Percentiles rank a stretch among this genome's conserved stretches.
These are phyloP conservation scores for Cladosporium oxysporum DNA, from an alignment of 2,329 filamentous ascomycete genomes.

Conservation along the genomic window DNA sequence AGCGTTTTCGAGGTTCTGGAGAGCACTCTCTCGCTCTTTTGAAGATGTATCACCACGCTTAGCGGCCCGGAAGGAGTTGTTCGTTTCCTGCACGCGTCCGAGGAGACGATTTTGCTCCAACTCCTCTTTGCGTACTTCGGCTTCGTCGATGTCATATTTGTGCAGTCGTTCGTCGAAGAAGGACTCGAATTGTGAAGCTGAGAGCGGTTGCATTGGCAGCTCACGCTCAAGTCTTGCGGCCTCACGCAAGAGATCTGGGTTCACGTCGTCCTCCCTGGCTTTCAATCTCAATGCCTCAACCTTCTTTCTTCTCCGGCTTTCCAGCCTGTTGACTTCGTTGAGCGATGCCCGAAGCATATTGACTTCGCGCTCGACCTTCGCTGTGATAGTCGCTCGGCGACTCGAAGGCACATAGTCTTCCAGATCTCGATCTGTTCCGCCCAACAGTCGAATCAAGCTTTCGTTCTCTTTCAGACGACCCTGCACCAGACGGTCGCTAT, in stretches of 20 bases:
- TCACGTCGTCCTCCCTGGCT: conserved; percentile 81
- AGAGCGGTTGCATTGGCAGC: conserved; percentile 80
- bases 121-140: conserved; percentile 70
- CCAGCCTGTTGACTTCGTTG: conserved; percentile 81
- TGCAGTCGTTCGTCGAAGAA: conserved; percentile 83
- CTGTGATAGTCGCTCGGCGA: conserved; percentile 73
- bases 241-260: conserved; percentile 78
- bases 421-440: conserved; percentile 75
- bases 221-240: conserved; percentile 81
- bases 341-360: conserved; percentile 74
- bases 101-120: conserved; percentile 74
- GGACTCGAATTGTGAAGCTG: conserved; percentile 86
- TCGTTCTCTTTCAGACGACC: conserved; percentile 78
- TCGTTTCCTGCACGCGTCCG: conserved; percentile 70
- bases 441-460: conserved; percentile 71
- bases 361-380: conserved; percentile 77
- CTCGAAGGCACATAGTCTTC: conserved; percentile 90
- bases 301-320: conserved; percentile 76
- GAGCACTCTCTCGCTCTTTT: conserved; percentile 76
- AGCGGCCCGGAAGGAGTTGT: conserved; percentile 74
- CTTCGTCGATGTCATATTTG: conserved; percentile 76
- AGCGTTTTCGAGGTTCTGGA: conserved; percentile 86
- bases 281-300: conserved; percentile 78
- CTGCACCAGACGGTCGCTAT: conserved; percentile 69
- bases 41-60: conserved; percentile 66